A percentile compares a stretch with the other conserved stretches of the same genome.
Evolutionary conservation across 2,329 filamentous ascomycete genomes (phyloP).

Genomic region (Penicillium psychrosexuale): DNA sequence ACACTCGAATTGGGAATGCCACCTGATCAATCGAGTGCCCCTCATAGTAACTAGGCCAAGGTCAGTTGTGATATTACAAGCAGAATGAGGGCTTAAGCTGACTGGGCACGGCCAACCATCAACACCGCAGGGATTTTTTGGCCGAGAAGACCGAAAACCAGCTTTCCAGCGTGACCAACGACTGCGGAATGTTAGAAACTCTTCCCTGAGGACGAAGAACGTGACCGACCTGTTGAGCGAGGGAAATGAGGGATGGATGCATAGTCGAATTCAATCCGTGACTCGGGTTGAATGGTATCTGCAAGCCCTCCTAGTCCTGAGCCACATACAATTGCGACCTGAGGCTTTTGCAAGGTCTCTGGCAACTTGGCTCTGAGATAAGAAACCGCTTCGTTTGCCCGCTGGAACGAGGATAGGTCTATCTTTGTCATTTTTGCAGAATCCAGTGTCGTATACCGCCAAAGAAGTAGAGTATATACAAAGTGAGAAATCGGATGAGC

Average conservation of each 20-base stretch:
- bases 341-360: conserved; percentile 49
- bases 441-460: not conserved
- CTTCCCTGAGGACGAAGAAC: not conserved
- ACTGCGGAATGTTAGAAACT: conserved; percentile 35
- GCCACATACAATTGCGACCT: conserved; percentile 63
- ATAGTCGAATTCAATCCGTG: conserved; percentile 56
- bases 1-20: conserved; percentile 63
- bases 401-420: conserved; percentile 25
- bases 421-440: conserved; percentile 11
- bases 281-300: conserved; percentile 52
- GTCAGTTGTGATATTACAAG: conserved; percentile 6
- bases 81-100: conserved; percentile 32
- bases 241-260: conserved; percentile 61
- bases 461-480: not conserved
- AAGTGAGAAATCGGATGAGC: not conserved
- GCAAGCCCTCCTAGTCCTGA: conserved; percentile 62
- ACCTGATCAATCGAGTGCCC: conserved; percentile 61
- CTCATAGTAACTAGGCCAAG: conserved; percentile 59
- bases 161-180: conserved; percentile 61
- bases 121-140: conserved; percentile 57
- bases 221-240: conserved; percentile 53
- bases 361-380: conserved; percentile 53
- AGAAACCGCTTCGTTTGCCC: conserved; percentile 48
- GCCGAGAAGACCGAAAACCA: conserved; percentile 61
- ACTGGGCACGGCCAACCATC: conserved; percentile 65